Evolutionary conservation across 305 asterid genomes (phyloP), one percentile per base, ranked within the genome.

Genomic region (Fraxinus dipetala): DNA sequence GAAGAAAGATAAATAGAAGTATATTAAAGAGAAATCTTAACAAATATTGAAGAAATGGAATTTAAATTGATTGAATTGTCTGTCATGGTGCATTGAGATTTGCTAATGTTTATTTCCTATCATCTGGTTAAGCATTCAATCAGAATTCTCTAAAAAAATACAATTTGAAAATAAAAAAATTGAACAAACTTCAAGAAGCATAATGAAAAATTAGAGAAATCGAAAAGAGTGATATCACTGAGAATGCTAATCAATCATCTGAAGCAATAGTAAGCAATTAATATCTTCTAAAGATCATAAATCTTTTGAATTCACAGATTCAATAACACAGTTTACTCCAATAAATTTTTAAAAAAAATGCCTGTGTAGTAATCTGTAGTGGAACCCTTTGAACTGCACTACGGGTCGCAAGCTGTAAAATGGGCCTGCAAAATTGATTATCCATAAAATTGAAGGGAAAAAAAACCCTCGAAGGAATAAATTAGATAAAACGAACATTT

Each of bases 311-410:
- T 36, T 75, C 54, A 79, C 82, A 74, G 20, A 51, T 2, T 80
- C 36, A 2, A 56, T 0, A 35, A 76, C 61, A 76, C 30, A 6
- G 35, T 67, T 65, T 24, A 3, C 73, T 61, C 28, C 10, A 67
- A 67, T 4, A 14, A 31, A 76, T 7, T 1, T 7, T 1, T 4
- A 8, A 3, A 8, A n/a, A 78, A 54, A 79, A 78, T 87, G 85
- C 98, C 98, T 95, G 98, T 74, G 93, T 87, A 69, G 89, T 88
- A 79, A 93, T 85, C 87, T 84, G 91, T 59, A 87, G 38, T n/a
- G 93, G 98, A 85, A 90, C 87, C 84, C 91, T 90, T 82, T 61
- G 80, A 51, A 83, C 81, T 61, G 94, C 87, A 83, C 85, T 80
- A 77, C 91, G 87, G 35, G 91, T 88, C 22, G 95, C 91, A 69